Base-by-base conservation (phyloP, 2,329 filamentous ascomycete genomes). In the Aspergillus fijiensis region DNA sequence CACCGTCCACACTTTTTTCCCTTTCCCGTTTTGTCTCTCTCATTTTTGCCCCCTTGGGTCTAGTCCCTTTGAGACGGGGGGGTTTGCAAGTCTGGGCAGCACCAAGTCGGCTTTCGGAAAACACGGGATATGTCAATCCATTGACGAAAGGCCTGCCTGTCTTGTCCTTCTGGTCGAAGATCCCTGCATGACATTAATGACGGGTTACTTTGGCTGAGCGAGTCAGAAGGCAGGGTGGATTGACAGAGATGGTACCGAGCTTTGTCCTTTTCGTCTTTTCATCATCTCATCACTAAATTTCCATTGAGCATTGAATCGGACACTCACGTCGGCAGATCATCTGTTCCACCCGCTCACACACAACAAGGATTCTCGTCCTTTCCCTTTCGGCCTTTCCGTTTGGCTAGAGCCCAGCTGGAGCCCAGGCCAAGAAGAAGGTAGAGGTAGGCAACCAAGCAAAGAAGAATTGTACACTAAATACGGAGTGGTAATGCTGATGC, bases 41-140 rank as follows among this genome's bases (percentile, higher is more conserved):
- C 49, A 48, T 51, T 51, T 57, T 57, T 50, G 21, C 35, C 48
- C 47, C 55, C 35, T 57, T 51, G 39, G 55, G 39, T 47, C 49
- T 45, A 45, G 39, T 45, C 39, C 39, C 14, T 16, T 16, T 19
- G 1, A n/a, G 39, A 12, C 39, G 14, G 39, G 39, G 39, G 39
- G 25, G 25, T 3, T 45, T 19, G 39, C n/a, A 45, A 16, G 39
- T 45, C 39, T 45, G 39, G 49, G 27, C 49, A 29, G 53, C 53
- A 31, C 1, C 14, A 10, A 49, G 53, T 49, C 53, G 45, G 53
- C 53, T 55, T 42, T 55, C 53, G 53, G 53, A 55, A 55, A 47
- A 55, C 53, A 23, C 53, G 53, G 53, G 42, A 33, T 31, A 33
- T 33, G 42, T 33, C 16, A 47, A 31, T 47, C 53, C 47, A 55